Conservation (phyloP, 2,329 filamentous ascomycete genomes). For the Trichophyton benhamiae region DNA sequence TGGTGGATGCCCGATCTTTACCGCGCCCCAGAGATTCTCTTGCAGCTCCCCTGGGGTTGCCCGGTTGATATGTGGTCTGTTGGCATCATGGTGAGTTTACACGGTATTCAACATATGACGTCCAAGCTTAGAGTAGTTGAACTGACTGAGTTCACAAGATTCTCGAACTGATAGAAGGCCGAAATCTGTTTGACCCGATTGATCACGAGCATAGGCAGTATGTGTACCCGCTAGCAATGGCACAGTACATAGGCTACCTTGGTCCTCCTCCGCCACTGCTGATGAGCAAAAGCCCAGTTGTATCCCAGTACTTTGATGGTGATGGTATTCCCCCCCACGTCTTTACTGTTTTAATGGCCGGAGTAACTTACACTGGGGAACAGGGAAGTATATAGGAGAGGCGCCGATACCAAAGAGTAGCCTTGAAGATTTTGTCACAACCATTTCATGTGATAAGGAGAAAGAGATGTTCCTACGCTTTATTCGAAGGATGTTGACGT, state of each 20-base stretch:
- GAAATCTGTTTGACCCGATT: conserved; percentile 20
- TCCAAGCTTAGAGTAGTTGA: too few species aligned
- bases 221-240: conserved; percentile 18
- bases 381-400: conserved; percentile 15
- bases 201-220: conserved; percentile 17
- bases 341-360: neutral
- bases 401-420: conserved; percentile 14
- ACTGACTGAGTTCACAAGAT: neutral
- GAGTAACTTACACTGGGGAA: neutral
- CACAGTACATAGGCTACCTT: conserved; percentile 21
- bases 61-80: conserved; percentile 19
- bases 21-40: conserved; percentile 17
- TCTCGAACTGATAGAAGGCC: conserved; percentile 20
- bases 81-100: conserved; percentile 17
- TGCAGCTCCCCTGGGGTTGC: conserved; percentile 17
- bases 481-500: conserved; percentile 18
- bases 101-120: too few species aligned
- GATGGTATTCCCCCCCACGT: conserved; percentile 1
- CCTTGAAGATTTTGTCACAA: conserved; percentile 14
- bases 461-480: conserved; percentile 18
- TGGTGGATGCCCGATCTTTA: conserved; percentile 20
- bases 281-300: conserved; percentile 14
- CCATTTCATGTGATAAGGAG: conserved; percentile 17
- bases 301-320: conserved; percentile 16
- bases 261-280: conserved; percentile 18